phyloP scores from a whole-genome alignment of 495 filamentous ascomycete species.

The Elaphomyces granulatus region DNA sequence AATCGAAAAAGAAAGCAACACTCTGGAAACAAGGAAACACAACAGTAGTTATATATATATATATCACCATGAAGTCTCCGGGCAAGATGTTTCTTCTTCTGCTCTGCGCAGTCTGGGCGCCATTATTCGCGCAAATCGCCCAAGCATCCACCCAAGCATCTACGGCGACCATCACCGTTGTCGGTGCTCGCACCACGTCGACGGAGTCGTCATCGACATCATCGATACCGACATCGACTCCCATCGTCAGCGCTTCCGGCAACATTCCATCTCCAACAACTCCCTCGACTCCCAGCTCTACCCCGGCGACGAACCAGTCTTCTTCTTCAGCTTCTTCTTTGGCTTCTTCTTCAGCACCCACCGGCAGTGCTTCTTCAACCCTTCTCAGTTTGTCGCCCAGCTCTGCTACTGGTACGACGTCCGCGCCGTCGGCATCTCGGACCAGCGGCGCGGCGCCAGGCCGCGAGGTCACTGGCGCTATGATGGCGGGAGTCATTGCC shows the following conservation, averaged over 20 bases:
- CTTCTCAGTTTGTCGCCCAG: not conserved
- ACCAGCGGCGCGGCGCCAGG: conserved; percentile 15
- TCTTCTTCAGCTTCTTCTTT: conserved; percentile 11
- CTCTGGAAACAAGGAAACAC: conserved; percentile 4
- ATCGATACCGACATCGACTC: conserved; percentile 13
- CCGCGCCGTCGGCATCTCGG: conserved; percentile 15
- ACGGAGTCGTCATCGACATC: conserved; percentile 10
- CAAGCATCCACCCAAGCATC: conserved; percentile 15
- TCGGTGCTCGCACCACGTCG: conserved; percentile 12
- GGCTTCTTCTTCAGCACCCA: conserved; percentile 11
- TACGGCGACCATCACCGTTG: conserved; percentile 22
- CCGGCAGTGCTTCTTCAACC: conserved; percentile 4
- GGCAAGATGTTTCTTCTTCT: conserved; percentile 27
- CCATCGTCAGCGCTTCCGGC: conserved; percentile 2
- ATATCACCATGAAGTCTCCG: conserved; percentile 6
- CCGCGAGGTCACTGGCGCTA: conserved; percentile 18
- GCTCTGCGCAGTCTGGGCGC: conserved; percentile 20
- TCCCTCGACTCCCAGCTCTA: not conserved
- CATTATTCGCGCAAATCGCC: conserved; percentile 16
- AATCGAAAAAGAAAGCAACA: not conserved
- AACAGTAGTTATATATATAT: no score
- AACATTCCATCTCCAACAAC: conserved; percentile 6
- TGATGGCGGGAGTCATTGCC: conserved; percentile 26
- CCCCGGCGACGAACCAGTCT: conserved; percentile 11
- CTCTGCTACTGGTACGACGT: conserved; percentile 6